Evolutionary conservation across 1,139 yeast genomes (phyloP).

Genomic region (Hyphopichia fennica): DNA sequence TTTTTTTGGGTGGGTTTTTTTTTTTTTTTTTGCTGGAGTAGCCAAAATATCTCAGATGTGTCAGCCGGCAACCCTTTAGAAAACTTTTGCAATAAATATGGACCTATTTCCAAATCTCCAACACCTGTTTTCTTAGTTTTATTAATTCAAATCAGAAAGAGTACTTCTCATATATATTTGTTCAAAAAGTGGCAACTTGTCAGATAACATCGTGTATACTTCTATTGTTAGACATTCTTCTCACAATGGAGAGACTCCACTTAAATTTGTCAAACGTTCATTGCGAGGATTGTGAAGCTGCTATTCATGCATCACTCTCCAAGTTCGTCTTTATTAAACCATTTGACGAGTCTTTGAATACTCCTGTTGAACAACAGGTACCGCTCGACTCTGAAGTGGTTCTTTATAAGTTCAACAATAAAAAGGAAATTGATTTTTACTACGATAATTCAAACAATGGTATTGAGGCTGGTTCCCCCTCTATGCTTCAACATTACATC

Average conservation of each 20-base stretch:
- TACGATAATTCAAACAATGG: constrained; percentile 8
- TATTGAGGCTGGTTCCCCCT: not conserved
- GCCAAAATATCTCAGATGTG: not conserved
- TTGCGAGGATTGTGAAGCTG: constrained; percentile 49
- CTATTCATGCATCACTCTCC: constrained; percentile 26
- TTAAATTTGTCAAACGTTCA: constrained; percentile 47
- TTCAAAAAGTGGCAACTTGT: too few relatives aligned
- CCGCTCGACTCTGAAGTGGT: constrained; percentile 14
- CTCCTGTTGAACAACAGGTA: constrained; percentile 16
- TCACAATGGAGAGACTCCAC: constrained; percentile 26
- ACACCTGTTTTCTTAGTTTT: too few relatives aligned
- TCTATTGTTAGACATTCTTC: too few relatives aligned
- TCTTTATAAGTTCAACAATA: constrained; percentile 14
- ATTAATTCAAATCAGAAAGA: too few relatives aligned
- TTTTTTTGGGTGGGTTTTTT: not conserved
- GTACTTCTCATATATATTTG: too few relatives aligned
- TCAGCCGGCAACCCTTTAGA: not conserved
- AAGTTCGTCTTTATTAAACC: constrained; percentile 1
- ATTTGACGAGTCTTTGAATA: not conserved
- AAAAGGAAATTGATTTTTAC: constrained; percentile 23
- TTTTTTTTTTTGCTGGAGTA: not conserved
- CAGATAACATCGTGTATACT: too few relatives aligned
- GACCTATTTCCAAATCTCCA: not conserved
- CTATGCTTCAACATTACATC: constrained; percentile 12
- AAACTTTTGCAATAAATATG: not conserved